These are phyloP conservation scores for Henckelia pumila DNA, from an alignment of 257 asterid species.

Conservation along the genomic window DNA sequence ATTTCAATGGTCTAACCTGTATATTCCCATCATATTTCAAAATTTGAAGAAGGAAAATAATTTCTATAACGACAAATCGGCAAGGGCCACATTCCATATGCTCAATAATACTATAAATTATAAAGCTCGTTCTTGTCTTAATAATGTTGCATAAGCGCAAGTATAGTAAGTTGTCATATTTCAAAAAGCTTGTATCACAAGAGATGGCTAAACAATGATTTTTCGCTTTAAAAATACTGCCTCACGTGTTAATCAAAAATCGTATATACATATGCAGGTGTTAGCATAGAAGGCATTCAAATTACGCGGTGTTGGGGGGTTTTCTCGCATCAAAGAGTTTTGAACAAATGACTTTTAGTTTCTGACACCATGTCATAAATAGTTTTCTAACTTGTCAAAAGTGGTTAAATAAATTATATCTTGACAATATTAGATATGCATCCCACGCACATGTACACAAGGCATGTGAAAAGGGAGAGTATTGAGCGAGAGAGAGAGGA, in stretches of 20 bases:
- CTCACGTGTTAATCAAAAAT: no score
- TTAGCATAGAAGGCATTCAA: no score
- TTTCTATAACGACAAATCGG: not conserved
- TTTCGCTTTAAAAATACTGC: no score
- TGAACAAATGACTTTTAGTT: no score
- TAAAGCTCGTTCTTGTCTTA: not conserved
- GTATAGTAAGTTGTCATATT: not conserved
- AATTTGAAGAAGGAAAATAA: not conserved
- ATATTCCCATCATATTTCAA: conserved; percentile 6
- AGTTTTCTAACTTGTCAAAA: not conserved
- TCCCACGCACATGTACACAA: not conserved
- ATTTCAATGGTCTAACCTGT: conserved; percentile 77
- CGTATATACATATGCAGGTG: no score
- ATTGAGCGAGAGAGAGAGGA: not conserved
- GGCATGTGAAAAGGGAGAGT: not conserved
- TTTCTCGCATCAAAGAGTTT: no score
- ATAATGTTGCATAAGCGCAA: not conserved
- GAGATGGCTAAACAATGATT: not conserved
- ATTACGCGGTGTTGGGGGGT: no score
- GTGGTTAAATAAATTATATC: not conserved
- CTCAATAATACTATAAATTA: no score
- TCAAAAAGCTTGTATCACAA: not conserved
- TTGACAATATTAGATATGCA: not conserved
- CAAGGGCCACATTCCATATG: not conserved
- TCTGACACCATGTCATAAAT: not conserved